These are phyloP conservation scores for Fusarium solani-melongenae DNA, from an alignment of 2,329 filamentous ascomycete genomes.

Conservation along the genomic window DNA sequence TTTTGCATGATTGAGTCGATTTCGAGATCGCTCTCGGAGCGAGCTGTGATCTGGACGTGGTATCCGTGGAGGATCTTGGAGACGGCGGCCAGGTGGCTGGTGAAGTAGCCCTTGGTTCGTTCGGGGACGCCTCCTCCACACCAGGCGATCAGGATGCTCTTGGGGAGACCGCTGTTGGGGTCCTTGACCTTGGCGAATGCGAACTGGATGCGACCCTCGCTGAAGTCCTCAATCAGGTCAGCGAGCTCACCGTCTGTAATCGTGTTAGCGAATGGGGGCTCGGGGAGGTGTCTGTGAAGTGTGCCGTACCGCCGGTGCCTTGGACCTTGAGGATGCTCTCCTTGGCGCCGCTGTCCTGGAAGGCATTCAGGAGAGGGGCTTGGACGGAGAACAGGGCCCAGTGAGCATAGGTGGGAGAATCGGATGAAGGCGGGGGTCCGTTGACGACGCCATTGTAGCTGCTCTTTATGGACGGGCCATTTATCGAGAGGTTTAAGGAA, in stretches of 20 bases:
- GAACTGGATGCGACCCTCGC: conserved; percentile 95
- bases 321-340: conserved; percentile 97
- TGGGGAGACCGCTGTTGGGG: conserved; percentile 88
- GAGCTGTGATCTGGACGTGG: conserved; percentile 96
- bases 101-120: conserved; percentile 98
- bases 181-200: conserved; percentile 97
- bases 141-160: conserved; percentile 94
- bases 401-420: conserved; percentile 85
- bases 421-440: conserved; percentile 60
- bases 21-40: conserved; percentile 88
- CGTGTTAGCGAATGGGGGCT: conserved; percentile 29
- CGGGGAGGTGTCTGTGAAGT: not conserved
- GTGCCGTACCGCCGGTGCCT: conserved; percentile 78
- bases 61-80: conserved; percentile 95
- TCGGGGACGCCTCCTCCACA: conserved; percentile 99
- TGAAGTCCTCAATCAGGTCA: conserved; percentile 95
- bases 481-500: conserved; percentile 81
- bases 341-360: conserved; percentile 86
- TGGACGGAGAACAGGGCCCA: conserved; percentile 97
- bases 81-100: conserved; percentile 89
- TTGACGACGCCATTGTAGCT: conserved; percentile 74
- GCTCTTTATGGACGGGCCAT: conserved; percentile 86
- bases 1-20: conserved; percentile 92
- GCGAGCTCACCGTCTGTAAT: conserved; percentile 84
- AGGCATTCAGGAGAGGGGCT: conserved; percentile 90